Conservation (phyloP, 768 basidiomycete species). For the Terana coerulea region DNA sequence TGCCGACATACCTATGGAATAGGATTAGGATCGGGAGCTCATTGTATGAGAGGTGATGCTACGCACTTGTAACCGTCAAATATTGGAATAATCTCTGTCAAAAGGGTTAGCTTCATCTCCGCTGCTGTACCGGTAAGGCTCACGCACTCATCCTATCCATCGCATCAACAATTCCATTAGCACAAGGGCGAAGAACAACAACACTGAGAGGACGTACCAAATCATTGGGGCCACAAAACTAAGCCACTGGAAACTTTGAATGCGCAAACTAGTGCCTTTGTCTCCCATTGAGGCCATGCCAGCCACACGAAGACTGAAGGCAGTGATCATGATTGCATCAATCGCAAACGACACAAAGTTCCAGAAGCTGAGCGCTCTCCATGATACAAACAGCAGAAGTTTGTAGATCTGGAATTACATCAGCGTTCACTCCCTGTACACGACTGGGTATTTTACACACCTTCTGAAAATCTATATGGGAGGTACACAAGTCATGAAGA, state of each 20-base stretch:
- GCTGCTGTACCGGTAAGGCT: background rate
- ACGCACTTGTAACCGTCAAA: constrained; percentile 78
- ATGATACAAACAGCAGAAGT: constrained; percentile 70
- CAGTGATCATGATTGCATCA: constrained; percentile 65
- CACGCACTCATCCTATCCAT: constrained; percentile 73
- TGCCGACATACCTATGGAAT: constrained; percentile 69
- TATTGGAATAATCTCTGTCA: constrained; percentile 73
- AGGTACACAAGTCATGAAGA: background rate
- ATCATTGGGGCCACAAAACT: constrained; percentile 87
- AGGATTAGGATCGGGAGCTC: background rate
- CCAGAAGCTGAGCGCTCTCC: constrained; percentile 84
- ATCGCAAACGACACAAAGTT: constrained; percentile 65
- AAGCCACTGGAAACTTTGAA: constrained; percentile 83
- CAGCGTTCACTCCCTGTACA: background rate
- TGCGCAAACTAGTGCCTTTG: constrained; percentile 37
- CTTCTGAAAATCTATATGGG: constrained; percentile 48
- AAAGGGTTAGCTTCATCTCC: background rate
- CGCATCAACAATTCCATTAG: no score
- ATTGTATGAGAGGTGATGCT: background rate
- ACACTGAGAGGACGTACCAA: constrained; percentile 49
- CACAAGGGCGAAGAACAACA: background rate
- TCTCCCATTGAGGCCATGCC: constrained; percentile 41
- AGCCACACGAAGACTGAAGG: constrained; percentile 68
- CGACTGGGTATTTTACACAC: constrained; percentile 26
- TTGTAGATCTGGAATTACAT: constrained; percentile 52